Percentiles rank a stretch among this genome's conserved stretches.
phyloP scores from a whole-genome alignment of 163 green algal genomes.

The Coccomyxa subellipsoidea region DNA sequence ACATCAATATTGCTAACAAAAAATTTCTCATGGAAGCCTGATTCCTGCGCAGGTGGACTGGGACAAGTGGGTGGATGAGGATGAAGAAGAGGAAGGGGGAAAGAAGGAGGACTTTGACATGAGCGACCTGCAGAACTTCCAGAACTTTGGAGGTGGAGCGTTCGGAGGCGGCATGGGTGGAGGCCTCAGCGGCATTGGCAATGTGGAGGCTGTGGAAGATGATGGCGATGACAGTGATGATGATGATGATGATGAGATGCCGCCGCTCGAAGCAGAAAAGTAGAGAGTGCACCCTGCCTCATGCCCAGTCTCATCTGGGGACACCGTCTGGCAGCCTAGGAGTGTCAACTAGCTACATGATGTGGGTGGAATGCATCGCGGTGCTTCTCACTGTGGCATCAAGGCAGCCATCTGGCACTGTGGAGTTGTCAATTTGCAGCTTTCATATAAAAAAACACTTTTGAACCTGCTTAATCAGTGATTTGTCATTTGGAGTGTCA shows the following conservation, averaged over 20 bases:
- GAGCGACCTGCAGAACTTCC: constrained; percentile 10
- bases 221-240: constrained; percentile 6
- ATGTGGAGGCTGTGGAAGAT: constrained; percentile 3
- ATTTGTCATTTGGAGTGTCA: no score
- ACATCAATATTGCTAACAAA: not conserved
- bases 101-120: constrained; percentile 7
- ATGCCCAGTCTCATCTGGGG: no score
- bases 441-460: no score
- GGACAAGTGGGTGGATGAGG: constrained; percentile 65
- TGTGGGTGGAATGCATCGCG: no score
- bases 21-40: not conserved
- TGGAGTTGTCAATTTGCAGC: no score
- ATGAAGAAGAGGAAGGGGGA: constrained; percentile 22
- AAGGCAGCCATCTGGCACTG: no score
- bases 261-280: not conserved
- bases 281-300: not conserved
- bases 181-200: constrained; percentile 3
- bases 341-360: no score
- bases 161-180: not conserved
- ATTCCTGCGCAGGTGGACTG: constrained; percentile 57
- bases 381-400: no score
- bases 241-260: constrained; percentile 9
- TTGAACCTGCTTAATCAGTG: no score
- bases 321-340: no score
- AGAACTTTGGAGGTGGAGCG: constrained; percentile 1